Evolutionary conservation across 371 early-diverging fungal genomes (phyloP).

Genomic region (Syncephalastrum sp.): DNA sequence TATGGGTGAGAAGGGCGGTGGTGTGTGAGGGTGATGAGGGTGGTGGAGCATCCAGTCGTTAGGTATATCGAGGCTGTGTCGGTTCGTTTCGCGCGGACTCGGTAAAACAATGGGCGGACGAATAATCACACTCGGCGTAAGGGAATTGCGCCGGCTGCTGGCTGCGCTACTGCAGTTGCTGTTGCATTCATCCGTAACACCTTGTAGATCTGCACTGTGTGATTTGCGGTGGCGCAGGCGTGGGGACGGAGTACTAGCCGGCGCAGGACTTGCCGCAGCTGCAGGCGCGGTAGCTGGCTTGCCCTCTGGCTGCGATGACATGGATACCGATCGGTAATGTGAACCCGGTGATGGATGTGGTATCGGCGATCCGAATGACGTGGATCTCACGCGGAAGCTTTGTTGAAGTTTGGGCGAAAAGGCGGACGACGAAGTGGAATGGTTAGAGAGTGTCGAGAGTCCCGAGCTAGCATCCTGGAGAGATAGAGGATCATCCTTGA

Average conservation of each 20-base stretch:
- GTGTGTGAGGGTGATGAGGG: conserved; percentile 2
- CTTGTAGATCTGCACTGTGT: conserved; percentile 41
- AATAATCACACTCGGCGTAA: conserved; percentile 28
- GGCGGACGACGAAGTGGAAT: conserved; percentile 22
- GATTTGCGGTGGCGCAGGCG: conserved; percentile 40
- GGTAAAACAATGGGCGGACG: conserved; percentile 39
- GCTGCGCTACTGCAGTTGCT: conserved; percentile 9
- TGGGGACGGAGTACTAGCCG: conserved; percentile 6
- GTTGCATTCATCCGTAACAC: conserved; percentile 8
- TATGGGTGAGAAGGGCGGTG: conserved; percentile 8
- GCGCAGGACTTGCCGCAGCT: conserved; percentile 6
- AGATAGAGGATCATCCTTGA: conserved; percentile 57
- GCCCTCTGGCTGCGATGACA: conserved; percentile 14
- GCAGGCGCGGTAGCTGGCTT: conserved; percentile 4
- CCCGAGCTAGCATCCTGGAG: conserved; percentile 34
- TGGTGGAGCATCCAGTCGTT: conserved; percentile 33
- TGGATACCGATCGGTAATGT: conserved; percentile 21
- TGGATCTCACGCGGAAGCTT: conserved; percentile 26
- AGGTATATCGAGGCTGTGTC: conserved; percentile 38
- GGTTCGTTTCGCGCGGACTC: conserved; percentile 19
- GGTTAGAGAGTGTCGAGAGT: conserved; percentile 21
- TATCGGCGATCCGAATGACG: conserved; percentile 30
- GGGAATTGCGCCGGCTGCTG: conserved; percentile 27
- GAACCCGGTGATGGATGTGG: conserved; percentile 8
- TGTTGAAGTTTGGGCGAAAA: conserved; percentile 19